These are phyloP conservation scores for Volvox reticuliferus DNA, from an alignment of 139 green algal species.

Conservation along the genomic window DNA sequence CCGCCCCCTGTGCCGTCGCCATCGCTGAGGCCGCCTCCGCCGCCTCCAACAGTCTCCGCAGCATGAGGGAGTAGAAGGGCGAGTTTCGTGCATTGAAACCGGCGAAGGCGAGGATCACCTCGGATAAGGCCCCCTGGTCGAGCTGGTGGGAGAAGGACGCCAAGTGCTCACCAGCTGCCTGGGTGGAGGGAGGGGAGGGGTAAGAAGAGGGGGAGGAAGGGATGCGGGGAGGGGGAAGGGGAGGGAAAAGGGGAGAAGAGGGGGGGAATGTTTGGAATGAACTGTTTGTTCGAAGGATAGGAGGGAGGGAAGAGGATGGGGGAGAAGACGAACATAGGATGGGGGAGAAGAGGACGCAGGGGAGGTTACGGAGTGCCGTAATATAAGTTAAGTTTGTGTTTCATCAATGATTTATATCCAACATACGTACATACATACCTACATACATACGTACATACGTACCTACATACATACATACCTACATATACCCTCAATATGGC, in stretches of 20 bases:
- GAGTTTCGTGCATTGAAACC: conserved; percentile 11
- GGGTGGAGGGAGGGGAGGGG: background rate
- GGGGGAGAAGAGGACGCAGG: too few relatives aligned
- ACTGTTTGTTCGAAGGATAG: background rate
- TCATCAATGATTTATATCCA: too few relatives aligned
- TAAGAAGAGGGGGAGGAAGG: background rate
- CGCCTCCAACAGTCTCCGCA: background rate
- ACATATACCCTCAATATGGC: too few relatives aligned
- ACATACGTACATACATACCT: too few relatives aligned
- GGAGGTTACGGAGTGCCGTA: too few relatives aligned
- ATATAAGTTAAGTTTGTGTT: too few relatives aligned
- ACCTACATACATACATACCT: too few relatives aligned
- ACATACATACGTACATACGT: too few relatives aligned
- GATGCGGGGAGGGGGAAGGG: background rate
- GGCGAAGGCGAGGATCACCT: background rate
- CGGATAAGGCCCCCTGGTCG: background rate
- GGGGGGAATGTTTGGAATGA: background rate
- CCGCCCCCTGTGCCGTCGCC: too few relatives aligned
- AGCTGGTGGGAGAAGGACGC: background rate
- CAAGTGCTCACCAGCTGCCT: conserved; percentile 1
- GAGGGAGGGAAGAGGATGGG: too few relatives aligned
- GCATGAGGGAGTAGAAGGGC: conserved; percentile 17
- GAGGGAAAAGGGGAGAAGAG: background rate
- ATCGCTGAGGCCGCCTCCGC: background rate
- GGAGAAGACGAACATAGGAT: too few relatives aligned